Evolutionary conservation across 192 early-diverging fungal genomes (phyloP).

Genomic region (Rhizophagus clarus): DNA sequence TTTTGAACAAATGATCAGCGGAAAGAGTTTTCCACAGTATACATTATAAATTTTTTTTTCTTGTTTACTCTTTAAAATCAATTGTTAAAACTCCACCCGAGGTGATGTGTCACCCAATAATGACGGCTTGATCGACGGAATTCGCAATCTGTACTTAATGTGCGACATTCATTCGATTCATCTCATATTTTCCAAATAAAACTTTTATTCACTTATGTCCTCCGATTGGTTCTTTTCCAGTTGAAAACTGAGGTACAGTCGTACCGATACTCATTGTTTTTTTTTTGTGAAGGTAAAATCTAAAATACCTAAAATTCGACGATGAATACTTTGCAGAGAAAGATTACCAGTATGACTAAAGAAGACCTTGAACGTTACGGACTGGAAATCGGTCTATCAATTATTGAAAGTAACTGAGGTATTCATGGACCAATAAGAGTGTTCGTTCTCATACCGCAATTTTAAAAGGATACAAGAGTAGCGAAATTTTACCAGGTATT

Average conservation of each 20-base stretch:
- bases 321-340: constrained; percentile 7
- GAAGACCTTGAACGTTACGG: neutral
- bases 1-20: too few relatives aligned
- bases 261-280: constrained; percentile 8
- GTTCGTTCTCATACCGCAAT: constrained; percentile 19
- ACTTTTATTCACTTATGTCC: too few relatives aligned
- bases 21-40: too few relatives aligned
- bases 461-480: constrained; percentile 3
- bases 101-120: too few relatives aligned
- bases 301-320: constrained; percentile 12
- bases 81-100: too few relatives aligned
- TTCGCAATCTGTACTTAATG: too few relatives aligned
- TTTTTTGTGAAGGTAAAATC: constrained; percentile 2
- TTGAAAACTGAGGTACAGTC: constrained; percentile 21
- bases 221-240: too few relatives aligned
- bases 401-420: neutral
- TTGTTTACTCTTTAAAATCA: too few relatives aligned
- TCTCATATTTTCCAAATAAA: too few relatives aligned
- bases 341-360: neutral
- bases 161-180: too few relatives aligned
- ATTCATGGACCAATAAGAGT: neutral
- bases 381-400: neutral
- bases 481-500: neutral
- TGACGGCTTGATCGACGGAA: too few relatives aligned
- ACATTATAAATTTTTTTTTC: too few relatives aligned